Conservation (phyloP, 2,329 filamentous ascomycete species). For the Cordyceps javanica region DNA sequence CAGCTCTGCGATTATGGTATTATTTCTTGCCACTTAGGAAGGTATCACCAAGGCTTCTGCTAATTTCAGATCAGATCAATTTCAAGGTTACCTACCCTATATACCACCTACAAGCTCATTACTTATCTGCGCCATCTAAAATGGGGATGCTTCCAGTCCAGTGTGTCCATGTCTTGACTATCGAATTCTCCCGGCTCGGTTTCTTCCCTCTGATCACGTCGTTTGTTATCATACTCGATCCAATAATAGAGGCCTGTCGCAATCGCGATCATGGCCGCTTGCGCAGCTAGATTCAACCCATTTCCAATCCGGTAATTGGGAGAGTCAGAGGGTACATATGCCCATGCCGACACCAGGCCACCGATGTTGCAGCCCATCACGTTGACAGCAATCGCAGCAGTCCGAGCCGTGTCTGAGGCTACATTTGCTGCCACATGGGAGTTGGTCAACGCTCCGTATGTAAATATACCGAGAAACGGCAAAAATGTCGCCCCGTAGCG, state of each 20-base stretch:
- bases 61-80: no score
- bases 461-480: conserved; percentile 55
- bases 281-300: conserved; percentile 60
- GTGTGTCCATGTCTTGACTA: conserved; percentile 45
- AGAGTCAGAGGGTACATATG: conserved; percentile 50
- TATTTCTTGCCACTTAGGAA: no score
- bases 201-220: conserved; percentile 47
- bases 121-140: conserved; percentile 54
- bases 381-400: conserved; percentile 53
- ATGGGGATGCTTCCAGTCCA: conserved; percentile 63
- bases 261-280: conserved; percentile 48
- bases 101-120: no score
- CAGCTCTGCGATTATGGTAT: no score
- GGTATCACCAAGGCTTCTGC: no score
- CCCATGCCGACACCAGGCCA: conserved; percentile 9
- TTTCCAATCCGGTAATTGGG: conserved; percentile 66
- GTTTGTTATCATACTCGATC: conserved; percentile 58
- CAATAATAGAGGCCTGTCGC: conserved; percentile 46
- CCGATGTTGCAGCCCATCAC: conserved; percentile 35
- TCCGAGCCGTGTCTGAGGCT: conserved; percentile 60
- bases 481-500: conserved; percentile 65
- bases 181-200: conserved; percentile 36
- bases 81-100: no score
- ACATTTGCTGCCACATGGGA: conserved; percentile 63
- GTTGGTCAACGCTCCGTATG: conserved; percentile 58